These are phyloP conservation scores for Herpotrichia juniperi DNA, from an alignment of 2,329 filamentous ascomycete genomes.

Conservation along the genomic window DNA sequence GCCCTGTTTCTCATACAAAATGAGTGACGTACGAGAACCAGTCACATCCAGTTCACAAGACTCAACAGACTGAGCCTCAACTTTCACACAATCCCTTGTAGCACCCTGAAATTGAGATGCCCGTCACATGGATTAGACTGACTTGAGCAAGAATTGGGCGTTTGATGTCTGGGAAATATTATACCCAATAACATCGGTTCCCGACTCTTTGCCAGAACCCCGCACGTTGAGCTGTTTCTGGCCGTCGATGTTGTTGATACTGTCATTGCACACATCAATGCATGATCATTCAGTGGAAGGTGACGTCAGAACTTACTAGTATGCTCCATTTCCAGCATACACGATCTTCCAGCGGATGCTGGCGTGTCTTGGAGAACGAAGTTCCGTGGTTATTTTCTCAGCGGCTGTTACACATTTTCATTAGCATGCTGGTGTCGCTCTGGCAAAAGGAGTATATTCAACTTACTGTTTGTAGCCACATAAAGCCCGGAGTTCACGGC, in stretches of 20 bases:
- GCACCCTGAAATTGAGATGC: not conserved
- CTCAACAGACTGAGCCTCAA: too few relatives aligned
- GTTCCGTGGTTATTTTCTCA: not conserved
- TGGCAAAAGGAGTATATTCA: not conserved
- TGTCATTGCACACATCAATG: not conserved
- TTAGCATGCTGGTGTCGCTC: not conserved
- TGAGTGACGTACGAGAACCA: too few relatives aligned
- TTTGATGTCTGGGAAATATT: not conserved
- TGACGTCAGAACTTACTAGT: not conserved
- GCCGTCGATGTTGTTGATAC: not conserved
- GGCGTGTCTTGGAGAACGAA: not conserved
- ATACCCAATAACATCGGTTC: not conserved
- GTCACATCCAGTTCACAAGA: too few relatives aligned
- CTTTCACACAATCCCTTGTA: not conserved
- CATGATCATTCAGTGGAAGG: not conserved
- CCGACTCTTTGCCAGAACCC: not conserved
- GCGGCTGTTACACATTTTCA: not conserved
- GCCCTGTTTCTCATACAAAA: too few relatives aligned
- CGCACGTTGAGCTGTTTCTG: not conserved
- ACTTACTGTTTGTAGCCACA: not conserved
- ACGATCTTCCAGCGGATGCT: not conserved
- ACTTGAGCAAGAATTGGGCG: not conserved
- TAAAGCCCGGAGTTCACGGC: not conserved
- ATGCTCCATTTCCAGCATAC: not conserved
- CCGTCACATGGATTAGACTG: not conserved